Base-by-base conservation (phyloP, 2,329 filamentous ascomycete species). In the Penicillium psychrosexuale region DNA sequence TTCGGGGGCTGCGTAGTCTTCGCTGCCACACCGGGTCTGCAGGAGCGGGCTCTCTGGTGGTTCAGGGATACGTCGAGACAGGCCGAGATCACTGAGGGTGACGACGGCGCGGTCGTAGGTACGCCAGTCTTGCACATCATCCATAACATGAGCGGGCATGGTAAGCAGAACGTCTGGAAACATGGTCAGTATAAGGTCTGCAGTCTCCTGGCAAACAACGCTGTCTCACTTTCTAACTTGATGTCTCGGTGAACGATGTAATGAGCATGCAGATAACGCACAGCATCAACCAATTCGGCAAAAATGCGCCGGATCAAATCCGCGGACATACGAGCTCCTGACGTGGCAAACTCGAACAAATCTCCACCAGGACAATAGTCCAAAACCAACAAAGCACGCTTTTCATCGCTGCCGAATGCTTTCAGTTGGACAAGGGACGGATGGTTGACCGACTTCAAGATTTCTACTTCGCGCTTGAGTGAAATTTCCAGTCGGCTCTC, bases 1-100 rank as follows among this genome's bases (percentile, higher is more conserved):
- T 72, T 99, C 94, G 0, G 94, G 94, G 0, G 94, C 93, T 1
- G 93, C 93, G 70, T 99, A 99, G 75, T 99, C 94, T 74, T 97
- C 94, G 38, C 90, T 96, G 31, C 94, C 94, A 72, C 94, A 99
- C 9, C 94, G 85, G 1, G 93, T 97, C 58, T 90, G 90, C n/a
- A 99, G 82, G 57, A 93, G 87, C 62, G 95, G 91, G 49, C 91
- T 90, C 59, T 91, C 87, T 0, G 84, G 84, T 0, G 83, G 82
- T 54, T 80, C 74, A 15, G 90, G 84, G 37, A 97, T 90, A 34
- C 89, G 87, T 51, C 93, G 84, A 3, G 91, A 95, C 12, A 99
- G 84, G 13, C 94, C 94, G 12, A 99, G 81, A 70, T 99, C 94
- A 15, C 92, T 95, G 39, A 99, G 81, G 1, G 91, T 97, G 53